Evolutionary conservation across 106 monocot species (phyloP), one percentile per base, ranked within the genome.

Genomic region (Alisma plantagoaquatica): DNA sequence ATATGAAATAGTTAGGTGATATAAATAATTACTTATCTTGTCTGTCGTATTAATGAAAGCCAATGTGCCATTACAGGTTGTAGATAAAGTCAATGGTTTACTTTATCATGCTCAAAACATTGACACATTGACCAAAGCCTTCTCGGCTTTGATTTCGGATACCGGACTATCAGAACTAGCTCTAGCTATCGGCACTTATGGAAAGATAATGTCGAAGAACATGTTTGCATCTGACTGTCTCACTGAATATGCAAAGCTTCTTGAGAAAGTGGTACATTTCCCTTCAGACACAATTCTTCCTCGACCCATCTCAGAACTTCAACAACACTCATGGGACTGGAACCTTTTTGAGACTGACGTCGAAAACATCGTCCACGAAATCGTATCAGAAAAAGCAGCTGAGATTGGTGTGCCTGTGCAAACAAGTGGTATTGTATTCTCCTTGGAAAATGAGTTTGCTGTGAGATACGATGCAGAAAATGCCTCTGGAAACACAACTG

Each of bases 281-380:
- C 89, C 96, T 29, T 96, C 96, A 44, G 75, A 96, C 60, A 60
- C 54, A n/a, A 54, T 75, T 27, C 81, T 85, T 54, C 96, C 96
- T 42, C 46, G 23, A 42, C 32, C 73, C 8, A 8, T 64, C 41
- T 68, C 70, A 64, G 57, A 81, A 51, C 52, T 84, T 56, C 43
- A 68, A 48, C 83, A 75, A 31, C 67, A 46, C 11, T 59, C 47
- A 35, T 96, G 96, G 96, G 67, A 73, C 41, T 96, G 96, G 96
- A 51, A 71, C 61, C 68, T 73, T 29, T 62, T 89, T 49, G 63
- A 73, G 23, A 63, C 49, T 18, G 66, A 78, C 63, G 60, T 53
- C 54, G 21, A 19, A 56, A 33, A 60, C 22, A 51, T 42, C 31
- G 54, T 25, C 66, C 27, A 28, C 53, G 32, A 29, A 62, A 23